These are phyloP conservation scores for Cladosporium sp. DNA, from an alignment of 2,329 filamentous ascomycete species.

Conservation along the genomic window DNA sequence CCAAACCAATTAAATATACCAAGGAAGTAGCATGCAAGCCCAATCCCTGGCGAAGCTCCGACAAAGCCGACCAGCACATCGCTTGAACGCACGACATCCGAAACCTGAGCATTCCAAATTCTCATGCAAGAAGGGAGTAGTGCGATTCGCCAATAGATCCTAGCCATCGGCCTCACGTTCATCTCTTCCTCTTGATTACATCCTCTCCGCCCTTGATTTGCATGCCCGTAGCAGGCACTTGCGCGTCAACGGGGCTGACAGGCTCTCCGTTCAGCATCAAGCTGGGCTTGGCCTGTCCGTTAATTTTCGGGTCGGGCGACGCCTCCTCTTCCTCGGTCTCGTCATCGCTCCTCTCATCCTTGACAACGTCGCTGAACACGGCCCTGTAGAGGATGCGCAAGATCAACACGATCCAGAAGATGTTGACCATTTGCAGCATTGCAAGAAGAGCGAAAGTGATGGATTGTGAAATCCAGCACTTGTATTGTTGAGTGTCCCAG, in stretches of 20 bases:
- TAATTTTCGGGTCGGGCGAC: conserved; percentile 7
- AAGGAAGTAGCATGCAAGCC: not conserved
- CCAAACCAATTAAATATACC: not conserved
- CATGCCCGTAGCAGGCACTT: conserved; percentile 13
- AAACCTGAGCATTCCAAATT: not conserved
- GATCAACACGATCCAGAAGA: conserved; percentile 82
- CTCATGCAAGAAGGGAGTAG: not conserved
- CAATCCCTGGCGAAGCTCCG: not conserved
- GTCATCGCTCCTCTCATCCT: conserved; percentile 73
- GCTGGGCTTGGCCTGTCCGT: conserved; percentile 21
- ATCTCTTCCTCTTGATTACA: conserved; percentile 19
- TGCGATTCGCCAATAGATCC: not conserved
- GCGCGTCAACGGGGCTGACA: conserved; percentile 22
- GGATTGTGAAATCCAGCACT: conserved; percentile 67
- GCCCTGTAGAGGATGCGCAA: conserved; percentile 72
- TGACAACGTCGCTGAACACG: conserved; percentile 59
- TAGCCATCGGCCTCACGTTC: not conserved
- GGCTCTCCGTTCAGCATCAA: conserved; percentile 25
- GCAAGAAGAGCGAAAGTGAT: conserved; percentile 67
- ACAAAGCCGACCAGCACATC: not conserved
- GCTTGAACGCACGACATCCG: conserved; percentile 5
- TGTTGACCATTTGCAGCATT: conserved; percentile 70
- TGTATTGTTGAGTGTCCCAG: conserved; percentile 76
- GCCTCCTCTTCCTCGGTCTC: conserved; percentile 56
- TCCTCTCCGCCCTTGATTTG: conserved; percentile 14